Percentiles rank a stretch among this genome's conserved stretches.
These are phyloP conservation scores for Jaltomata sinuosa DNA, from an alignment of 257 asterid genomes.

Conservation along the genomic window DNA sequence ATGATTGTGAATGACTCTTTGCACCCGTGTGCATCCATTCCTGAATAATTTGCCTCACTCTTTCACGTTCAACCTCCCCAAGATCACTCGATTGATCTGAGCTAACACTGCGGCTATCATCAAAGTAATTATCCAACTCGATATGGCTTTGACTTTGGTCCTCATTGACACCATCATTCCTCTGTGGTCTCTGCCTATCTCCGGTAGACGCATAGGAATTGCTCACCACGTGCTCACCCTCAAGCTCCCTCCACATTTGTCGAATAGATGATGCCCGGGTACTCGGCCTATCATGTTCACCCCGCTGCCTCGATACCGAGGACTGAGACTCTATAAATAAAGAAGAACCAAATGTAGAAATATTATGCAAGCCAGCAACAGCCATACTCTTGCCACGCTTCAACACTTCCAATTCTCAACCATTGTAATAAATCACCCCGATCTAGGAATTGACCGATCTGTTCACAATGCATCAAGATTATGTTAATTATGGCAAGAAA, in stretches of 20 bases:
- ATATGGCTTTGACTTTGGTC: constrained; percentile 24
- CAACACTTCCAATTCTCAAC: constrained; percentile 4
- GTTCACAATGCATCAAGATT: constrained; percentile 4
- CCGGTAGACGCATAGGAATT: constrained; percentile 15
- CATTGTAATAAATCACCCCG: constrained; percentile 7
- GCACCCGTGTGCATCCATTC: constrained; percentile 65
- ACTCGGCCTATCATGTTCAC: constrained; percentile 36
- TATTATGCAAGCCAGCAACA: constrained; percentile 57
- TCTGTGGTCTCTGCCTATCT: constrained; percentile 23
- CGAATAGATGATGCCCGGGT: constrained; percentile 60
- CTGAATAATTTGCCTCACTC: constrained; percentile 65
- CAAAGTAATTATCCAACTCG: constrained; percentile 32
- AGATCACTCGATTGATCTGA: constrained; percentile 62
- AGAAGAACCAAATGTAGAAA: constrained; percentile 41
- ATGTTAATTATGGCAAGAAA: not conserved
- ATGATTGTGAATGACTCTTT: constrained; percentile 28
- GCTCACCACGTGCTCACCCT: constrained; percentile 57
- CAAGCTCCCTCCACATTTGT: constrained; percentile 86
- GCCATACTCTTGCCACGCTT: constrained; percentile 45
- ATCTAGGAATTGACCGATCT: constrained; percentile 10
- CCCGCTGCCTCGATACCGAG: constrained; percentile 31
- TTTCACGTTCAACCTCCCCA: constrained; percentile 69
- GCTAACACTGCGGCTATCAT: constrained; percentile 37
- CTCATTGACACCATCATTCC: constrained; percentile 22
- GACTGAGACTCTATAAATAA: constrained; percentile 38